Base-by-base conservation (phyloP, 805 yeast species). In the Myxozyma sirexii region DNA sequence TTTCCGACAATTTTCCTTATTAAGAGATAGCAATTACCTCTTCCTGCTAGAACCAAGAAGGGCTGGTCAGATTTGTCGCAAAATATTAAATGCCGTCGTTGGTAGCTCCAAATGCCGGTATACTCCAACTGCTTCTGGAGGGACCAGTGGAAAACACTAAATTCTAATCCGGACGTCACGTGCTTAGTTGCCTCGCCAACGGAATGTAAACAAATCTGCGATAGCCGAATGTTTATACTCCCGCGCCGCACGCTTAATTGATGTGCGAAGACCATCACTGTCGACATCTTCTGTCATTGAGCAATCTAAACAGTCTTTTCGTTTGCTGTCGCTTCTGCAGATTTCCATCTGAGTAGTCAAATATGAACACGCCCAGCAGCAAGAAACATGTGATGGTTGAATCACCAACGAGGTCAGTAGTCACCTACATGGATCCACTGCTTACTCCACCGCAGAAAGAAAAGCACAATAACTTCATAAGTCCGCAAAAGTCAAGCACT, bases 161-260 rank as follows among this genome's bases (percentile, higher is more conserved):
- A 33, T 35, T 35, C 41, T 47, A 13, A 33, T 31, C 42, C 7
- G 23, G 13, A 1, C 8, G 17, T 33, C 35, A 35, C 53, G 43
- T 38, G 53, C 21, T 13, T 12, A 4, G 53, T 48, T 48, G 43
- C 53, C 53, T 27, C 13, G 24, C 17, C 53, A 37, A 48, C 53
- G 31, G 23, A 24, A 12, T n/a, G 43, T 48, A 48, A 48, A 48
- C 53, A 48, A 48, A 48, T 7, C 43, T 6, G 8, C 41, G 45
- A 41, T 41, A 21, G 19, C 45, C 45, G 27, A 6, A 29, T 35
- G 27, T 33, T 17, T 35, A 41, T 35, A 15, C 19, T 8, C 27
- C 33, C 13, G n/a, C 29, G 53, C 53, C 53, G 53, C 53, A 48
- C 53, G 53, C 17, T 21, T 48, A 48, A 23, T 21, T 35, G 23